Percentiles rank a stretch among this genome's conserved stretches.
Evolutionary conservation across 768 basidiomycete species (phyloP).

Genomic region (Phaffia tasmanica): DNA sequence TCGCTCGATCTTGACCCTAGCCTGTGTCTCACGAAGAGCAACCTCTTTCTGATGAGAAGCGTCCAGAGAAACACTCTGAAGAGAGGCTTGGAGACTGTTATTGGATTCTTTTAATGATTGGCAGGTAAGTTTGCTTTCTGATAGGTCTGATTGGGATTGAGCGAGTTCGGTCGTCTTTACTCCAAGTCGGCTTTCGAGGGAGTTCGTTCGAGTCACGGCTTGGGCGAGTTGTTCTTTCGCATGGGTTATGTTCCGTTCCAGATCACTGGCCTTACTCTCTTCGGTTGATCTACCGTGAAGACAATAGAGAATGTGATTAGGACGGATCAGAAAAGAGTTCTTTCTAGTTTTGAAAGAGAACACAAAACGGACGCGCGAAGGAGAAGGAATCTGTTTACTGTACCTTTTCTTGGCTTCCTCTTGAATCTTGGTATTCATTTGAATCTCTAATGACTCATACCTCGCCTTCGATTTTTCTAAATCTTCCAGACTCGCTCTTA

Average conservation of each 20-base stretch:
- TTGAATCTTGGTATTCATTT: conserved; percentile 43
- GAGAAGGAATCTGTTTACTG: background rate
- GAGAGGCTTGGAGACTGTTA: conserved; percentile 12
- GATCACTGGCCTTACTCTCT: conserved; percentile 54
- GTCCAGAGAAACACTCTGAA: conserved; percentile 43
- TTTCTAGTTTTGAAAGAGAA: too few species aligned
- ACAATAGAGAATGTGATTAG: background rate
- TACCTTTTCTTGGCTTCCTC: conserved; percentile 53
- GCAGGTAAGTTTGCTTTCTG: background rate
- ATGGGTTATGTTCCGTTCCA: conserved; percentile 60
- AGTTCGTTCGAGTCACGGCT: conserved; percentile 61
- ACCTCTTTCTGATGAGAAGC: conserved; percentile 36
- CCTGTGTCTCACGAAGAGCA: conserved; percentile 29
- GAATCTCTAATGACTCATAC: conserved; percentile 58
- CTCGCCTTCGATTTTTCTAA: conserved; percentile 51
- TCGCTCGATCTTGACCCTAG: conserved; percentile 49
- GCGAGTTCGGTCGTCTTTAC: conserved; percentile 42
- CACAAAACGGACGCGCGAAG: too few species aligned
- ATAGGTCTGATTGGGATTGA: conserved; percentile 10
- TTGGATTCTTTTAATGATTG: background rate
- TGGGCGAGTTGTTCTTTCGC: conserved; percentile 67
- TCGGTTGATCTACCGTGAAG: conserved; percentile 6
- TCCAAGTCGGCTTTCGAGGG: conserved; percentile 63
- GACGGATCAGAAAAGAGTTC: too few species aligned
- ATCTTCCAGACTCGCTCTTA: conserved; percentile 69